These are phyloP conservation scores for Pestalotiopsis sp. DNA, from an alignment of 2,329 filamentous ascomycete genomes.

Conservation along the genomic window DNA sequence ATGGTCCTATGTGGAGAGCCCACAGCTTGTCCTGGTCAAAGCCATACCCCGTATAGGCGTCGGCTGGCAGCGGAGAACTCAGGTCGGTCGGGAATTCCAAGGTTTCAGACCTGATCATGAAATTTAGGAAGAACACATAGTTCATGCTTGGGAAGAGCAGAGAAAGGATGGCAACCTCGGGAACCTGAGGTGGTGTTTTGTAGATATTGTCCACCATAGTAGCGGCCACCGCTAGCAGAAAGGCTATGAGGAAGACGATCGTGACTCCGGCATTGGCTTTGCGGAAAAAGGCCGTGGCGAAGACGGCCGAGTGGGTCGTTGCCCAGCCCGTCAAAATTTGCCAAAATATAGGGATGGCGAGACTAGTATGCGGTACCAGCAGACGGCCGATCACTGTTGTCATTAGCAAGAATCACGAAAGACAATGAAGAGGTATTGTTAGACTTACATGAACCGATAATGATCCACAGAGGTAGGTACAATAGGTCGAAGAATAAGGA, in stretches of 20 bases:
- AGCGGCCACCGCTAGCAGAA: slow-evolving; percentile 28
- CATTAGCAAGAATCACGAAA: slow-evolving; percentile 45
- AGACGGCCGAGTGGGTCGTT: slow-evolving; percentile 70
- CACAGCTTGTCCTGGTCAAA: slow-evolving; percentile 16
- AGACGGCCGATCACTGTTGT: slow-evolving; percentile 31
- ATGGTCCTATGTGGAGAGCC: slow-evolving; percentile 27
- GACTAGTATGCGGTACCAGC: slow-evolving; percentile 31
- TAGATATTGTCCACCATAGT: slow-evolving; percentile 22
- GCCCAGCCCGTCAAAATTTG: slow-evolving; percentile 50
- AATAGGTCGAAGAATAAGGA: slow-evolving; percentile 70
- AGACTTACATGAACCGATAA: slow-evolving; percentile 37
- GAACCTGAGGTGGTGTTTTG: slow-evolving; percentile 12
- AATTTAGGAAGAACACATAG: slow-evolving; percentile 33
- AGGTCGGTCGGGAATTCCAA: slow-evolving; percentile 21
- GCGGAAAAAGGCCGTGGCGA: slow-evolving; percentile 44
- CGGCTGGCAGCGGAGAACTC: slow-evolving; percentile 14
- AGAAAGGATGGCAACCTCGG: slow-evolving; percentile 23
- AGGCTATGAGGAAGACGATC: slow-evolving; percentile 30
- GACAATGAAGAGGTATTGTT: slow-evolving; percentile 44
- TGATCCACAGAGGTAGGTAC: slow-evolving; percentile 55
- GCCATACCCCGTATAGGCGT: neutral
- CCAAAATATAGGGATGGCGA: slow-evolving; percentile 39
- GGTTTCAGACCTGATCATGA: slow-evolving; percentile 27
- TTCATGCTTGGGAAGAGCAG: slow-evolving; percentile 35
- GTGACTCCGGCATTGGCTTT: slow-evolving; percentile 33